Evolutionary conservation across 768 basidiomycete genomes (phyloP).

Genomic region (Phanerodontia chrysosporium): DNA sequence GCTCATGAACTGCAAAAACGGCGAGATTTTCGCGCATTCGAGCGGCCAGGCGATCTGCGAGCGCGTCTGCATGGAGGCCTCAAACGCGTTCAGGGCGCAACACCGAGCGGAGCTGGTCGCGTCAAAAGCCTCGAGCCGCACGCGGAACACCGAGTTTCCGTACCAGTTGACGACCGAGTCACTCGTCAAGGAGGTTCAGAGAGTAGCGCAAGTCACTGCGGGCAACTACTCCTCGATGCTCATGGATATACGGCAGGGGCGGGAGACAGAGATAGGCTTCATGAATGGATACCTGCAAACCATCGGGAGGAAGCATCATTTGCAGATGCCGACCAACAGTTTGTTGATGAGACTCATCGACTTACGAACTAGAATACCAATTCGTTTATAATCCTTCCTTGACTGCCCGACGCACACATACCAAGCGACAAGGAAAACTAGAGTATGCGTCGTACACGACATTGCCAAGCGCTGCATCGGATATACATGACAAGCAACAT

Average conservation of each 20-base stretch:
- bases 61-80: constrained; percentile 69
- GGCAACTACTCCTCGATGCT: constrained; percentile 82
- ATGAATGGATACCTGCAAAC: constrained; percentile 78
- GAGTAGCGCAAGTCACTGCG: constrained; percentile 53
- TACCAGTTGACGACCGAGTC: constrained; percentile 37
- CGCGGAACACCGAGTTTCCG: constrained; percentile 34
- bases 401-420: background rate
- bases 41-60: constrained; percentile 42
- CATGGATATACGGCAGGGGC: constrained; percentile 57
- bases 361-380: constrained; percentile 51
- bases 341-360: constrained; percentile 56
- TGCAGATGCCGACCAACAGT: constrained; percentile 55
- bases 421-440: background rate
- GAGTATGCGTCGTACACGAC: background rate
- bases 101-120: constrained; percentile 29
- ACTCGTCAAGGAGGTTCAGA: constrained; percentile 53
- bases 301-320: constrained; percentile 52
- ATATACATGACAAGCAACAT: background rate
- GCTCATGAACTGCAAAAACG: constrained; percentile 75
- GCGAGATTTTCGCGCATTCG: constrained; percentile 52
- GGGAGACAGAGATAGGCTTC: constrained; percentile 71
- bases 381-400: constrained; percentile 3
- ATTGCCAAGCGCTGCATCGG: background rate
- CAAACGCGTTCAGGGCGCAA: constrained; percentile 52
- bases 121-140: constrained; percentile 17